phyloP scores from a whole-genome alignment of 2,329 filamentous ascomycete species.

The Clonostachys rhizophaga region DNA sequence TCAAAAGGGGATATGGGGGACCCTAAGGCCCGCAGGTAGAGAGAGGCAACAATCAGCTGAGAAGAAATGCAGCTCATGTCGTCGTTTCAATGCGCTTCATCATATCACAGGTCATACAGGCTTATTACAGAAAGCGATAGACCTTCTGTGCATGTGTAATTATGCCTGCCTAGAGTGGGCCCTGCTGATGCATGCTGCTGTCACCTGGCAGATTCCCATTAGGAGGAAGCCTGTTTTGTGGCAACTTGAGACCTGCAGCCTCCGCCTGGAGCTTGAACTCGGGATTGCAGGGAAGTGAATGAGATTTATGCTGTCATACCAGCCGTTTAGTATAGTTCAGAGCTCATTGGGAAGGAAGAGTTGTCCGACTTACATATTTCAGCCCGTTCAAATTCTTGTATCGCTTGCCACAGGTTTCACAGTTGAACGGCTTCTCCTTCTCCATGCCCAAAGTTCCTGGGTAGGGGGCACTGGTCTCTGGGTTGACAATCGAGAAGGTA shows the following conservation, averaged over 20 bases:
- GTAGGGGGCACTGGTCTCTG: conserved; percentile 88
- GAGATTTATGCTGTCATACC: conserved; percentile 59
- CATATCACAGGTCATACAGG: too few species aligned
- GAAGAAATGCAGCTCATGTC: too few species aligned
- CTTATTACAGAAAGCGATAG: too few species aligned
- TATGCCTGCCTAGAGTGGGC: too few species aligned
- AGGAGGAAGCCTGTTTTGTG: conserved; percentile 6
- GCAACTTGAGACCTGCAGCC: conserved; percentile 36
- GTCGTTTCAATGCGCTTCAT: too few species aligned
- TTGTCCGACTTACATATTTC: conserved; percentile 69
- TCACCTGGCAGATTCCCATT: too few species aligned
- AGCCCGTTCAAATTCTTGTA: conserved; percentile 99
- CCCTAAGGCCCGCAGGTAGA: too few species aligned
- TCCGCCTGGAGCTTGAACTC: conserved; percentile 53
- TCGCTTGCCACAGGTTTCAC: conserved; percentile 93
- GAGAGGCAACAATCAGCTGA: too few species aligned
- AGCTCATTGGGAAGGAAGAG: neutral
- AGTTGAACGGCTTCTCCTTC: conserved; percentile 98
- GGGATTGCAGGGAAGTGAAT: conserved; percentile 86
- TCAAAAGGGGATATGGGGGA: too few species aligned
- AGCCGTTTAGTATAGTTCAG: conserved; percentile 20
- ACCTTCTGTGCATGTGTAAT: too few species aligned
- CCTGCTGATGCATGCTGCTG: too few species aligned
- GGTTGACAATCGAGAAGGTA: conserved; percentile 97
- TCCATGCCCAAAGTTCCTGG: conserved; percentile 99